Percentiles rank a stretch among this genome's conserved stretches.
These are phyloP conservation scores for Apiotrichum siamense DNA, from an alignment of 1,284 basidiomycete species.

Conservation along the genomic window DNA sequence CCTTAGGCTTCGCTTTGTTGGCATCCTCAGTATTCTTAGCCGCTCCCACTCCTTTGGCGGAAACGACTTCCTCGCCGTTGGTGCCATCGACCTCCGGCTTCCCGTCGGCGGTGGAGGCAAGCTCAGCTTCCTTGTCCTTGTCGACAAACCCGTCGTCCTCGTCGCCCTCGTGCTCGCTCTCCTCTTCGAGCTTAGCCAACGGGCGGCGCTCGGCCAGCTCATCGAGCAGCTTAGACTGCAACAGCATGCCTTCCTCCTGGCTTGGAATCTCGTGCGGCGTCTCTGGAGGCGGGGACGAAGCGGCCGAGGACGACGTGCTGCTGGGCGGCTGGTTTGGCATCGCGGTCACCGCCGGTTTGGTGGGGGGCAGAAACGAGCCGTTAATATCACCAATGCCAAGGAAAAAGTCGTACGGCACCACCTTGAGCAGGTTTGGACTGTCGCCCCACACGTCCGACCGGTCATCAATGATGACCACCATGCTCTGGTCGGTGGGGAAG, in stretches of 20 bases:
- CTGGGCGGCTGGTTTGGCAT: conserved; percentile 1
- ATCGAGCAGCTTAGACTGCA: conserved; percentile 62
- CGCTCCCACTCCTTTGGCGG: background rate
- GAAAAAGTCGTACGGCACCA: conserved; percentile 96
- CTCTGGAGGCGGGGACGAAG: conserved; percentile 10
- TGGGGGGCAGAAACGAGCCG: conserved; percentile 64
- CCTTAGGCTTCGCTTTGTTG: background rate
- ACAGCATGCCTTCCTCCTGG: conserved; percentile 23
- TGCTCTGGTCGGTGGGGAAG: conserved; percentile 93
- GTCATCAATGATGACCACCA: conserved; percentile 99
- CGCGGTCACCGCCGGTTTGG: conserved; percentile 11
- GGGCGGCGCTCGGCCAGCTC: conserved; percentile 81
- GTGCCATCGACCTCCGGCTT: conserved; percentile 33
- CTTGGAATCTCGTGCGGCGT: conserved; percentile 20
- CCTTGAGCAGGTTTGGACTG: conserved; percentile 90
- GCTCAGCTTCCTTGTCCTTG: conserved; percentile 1
- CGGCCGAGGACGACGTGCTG: background rate
- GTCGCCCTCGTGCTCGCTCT: conserved; percentile 37
- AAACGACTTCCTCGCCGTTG: background rate
- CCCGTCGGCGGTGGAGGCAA: too few relatives aligned
- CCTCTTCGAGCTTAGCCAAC: conserved; percentile 79
- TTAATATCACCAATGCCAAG: conserved; percentile 99
- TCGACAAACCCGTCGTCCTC: conserved; percentile 1
- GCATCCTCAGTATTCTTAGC: background rate
- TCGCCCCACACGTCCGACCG: conserved; percentile 93